Conservation (phyloP, 139 green algal species). For the Tetradesmus lagerheimii region DNA sequence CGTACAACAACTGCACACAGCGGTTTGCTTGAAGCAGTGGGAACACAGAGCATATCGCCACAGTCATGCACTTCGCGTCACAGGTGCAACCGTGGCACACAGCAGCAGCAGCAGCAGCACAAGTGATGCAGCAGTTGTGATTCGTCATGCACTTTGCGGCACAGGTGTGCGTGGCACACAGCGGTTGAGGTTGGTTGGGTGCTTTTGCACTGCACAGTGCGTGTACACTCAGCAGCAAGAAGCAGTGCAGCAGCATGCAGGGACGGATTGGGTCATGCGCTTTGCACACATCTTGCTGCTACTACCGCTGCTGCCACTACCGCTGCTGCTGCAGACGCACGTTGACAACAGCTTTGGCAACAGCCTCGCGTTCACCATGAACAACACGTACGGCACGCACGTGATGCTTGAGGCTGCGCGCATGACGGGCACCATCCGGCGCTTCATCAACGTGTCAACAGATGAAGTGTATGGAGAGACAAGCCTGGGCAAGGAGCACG, state of each 20-base stretch:
- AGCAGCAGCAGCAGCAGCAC: neutral
- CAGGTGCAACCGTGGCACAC: neutral
- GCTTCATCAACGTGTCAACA: conserved; percentile 96
- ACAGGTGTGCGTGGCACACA: neutral
- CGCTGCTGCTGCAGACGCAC: conserved; percentile 85
- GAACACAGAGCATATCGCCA: conserved; percentile 94
- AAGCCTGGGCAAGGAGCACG: conserved; percentile 75
- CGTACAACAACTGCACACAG: neutral
- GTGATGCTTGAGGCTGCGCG: conserved; percentile 94
- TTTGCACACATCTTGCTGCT: neutral
- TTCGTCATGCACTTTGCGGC: neutral
- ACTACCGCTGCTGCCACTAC: neutral
- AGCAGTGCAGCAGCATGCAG: neutral
- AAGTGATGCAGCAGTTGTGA: neutral
- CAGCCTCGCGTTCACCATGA: conserved; percentile 93
- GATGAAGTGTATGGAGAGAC: conserved; percentile 91
- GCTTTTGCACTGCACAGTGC: too few species aligned
- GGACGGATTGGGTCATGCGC: neutral
- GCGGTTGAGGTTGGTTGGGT: too few species aligned
- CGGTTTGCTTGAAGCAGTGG: too few species aligned
- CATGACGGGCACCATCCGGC: conserved; percentile 78
- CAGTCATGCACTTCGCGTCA: conserved; percentile 98
- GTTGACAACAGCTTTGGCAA: conserved; percentile 99
- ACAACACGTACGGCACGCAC: conserved; percentile 99
- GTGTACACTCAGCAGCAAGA: too few species aligned